Evolutionary conservation across 106 monocot genomes (phyloP).

Genomic region (Dendrobium officinale): DNA sequence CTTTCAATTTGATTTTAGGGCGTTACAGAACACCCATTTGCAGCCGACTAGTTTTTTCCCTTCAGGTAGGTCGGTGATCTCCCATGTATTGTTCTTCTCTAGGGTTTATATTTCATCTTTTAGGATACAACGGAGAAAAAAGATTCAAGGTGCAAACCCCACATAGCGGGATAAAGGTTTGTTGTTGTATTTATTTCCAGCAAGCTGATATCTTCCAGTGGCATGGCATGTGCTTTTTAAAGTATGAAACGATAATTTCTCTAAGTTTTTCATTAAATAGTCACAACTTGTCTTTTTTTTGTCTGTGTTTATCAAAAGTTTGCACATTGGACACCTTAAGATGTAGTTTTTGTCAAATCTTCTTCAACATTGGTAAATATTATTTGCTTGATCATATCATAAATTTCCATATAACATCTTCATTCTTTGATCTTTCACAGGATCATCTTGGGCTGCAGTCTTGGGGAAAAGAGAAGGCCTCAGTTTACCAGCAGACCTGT

Average conservation of each 20-base stretch:
- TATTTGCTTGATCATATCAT: background rate
- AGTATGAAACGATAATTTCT: background rate
- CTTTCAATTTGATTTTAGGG: no score
- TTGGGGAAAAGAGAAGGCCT: conserved; percentile 63
- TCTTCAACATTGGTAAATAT: background rate
- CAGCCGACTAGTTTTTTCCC: no score
- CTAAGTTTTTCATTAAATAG: background rate
- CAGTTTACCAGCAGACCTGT: conserved; percentile 82
- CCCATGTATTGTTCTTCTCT: no score
- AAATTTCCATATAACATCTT: background rate
- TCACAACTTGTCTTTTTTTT: background rate
- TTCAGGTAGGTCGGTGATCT: no score
- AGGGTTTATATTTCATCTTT: no score
- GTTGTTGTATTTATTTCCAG: background rate
- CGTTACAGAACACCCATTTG: no score
- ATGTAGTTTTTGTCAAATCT: background rate
- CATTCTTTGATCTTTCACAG: conserved; percentile 26
- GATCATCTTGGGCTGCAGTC: conserved; percentile 96
- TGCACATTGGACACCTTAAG: background rate
- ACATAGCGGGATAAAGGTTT: no score
- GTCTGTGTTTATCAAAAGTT: background rate
- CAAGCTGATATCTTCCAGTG: background rate
- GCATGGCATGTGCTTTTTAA: background rate
- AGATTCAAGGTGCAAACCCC: no score
- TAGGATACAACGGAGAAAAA: no score